Percentiles rank a stretch among this genome's conserved stretches.
These are phyloP conservation scores for Mycena vitilis DNA, from an alignment of 768 basidiomycete species.

Conservation along the genomic window DNA sequence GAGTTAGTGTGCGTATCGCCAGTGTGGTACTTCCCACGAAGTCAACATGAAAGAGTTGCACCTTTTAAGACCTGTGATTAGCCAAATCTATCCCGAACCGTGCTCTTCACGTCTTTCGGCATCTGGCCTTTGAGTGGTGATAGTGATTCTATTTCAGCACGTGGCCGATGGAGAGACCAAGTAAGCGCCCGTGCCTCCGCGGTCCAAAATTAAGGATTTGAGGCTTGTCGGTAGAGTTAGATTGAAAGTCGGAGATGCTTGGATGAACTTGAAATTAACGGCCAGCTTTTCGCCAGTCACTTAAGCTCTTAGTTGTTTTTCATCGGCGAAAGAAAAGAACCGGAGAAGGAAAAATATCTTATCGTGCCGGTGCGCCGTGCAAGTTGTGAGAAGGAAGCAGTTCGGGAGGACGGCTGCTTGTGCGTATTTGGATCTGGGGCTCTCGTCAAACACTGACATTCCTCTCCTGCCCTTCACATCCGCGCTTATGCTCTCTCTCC, in stretches of 20 bases:
- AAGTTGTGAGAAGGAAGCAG: background rate
- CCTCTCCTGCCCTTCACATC: background rate
- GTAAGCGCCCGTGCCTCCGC: conserved; percentile 11
- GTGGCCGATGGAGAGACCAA: conserved; percentile 20
- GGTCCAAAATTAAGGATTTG: background rate
- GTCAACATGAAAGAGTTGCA: conserved; percentile 31
- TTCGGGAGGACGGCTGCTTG: background rate
- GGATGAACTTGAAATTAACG: conserved; percentile 16
- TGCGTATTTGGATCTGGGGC: background rate
- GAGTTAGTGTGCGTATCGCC: conserved; percentile 32
- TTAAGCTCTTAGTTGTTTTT: background rate
- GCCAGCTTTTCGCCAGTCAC: background rate
- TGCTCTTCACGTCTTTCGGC: conserved; percentile 28
- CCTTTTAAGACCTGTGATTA: conserved; percentile 37
- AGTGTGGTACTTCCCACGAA: conserved; percentile 36
- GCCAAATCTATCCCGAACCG: conserved; percentile 34
- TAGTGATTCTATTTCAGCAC: conserved; percentile 23
- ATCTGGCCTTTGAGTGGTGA: conserved; percentile 35
- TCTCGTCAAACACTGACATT: background rate
- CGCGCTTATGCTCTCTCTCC: conserved; percentile 13
- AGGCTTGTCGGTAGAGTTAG: too few relatives aligned
- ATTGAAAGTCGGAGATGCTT: conserved; percentile 9
- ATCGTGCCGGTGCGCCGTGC: background rate
- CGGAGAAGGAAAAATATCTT: background rate
- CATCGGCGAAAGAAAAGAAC: background rate